These are phyloP conservation scores for Tagetes patula DNA, from an alignment of 129 eudicot genomes.

Conservation along the genomic window DNA sequence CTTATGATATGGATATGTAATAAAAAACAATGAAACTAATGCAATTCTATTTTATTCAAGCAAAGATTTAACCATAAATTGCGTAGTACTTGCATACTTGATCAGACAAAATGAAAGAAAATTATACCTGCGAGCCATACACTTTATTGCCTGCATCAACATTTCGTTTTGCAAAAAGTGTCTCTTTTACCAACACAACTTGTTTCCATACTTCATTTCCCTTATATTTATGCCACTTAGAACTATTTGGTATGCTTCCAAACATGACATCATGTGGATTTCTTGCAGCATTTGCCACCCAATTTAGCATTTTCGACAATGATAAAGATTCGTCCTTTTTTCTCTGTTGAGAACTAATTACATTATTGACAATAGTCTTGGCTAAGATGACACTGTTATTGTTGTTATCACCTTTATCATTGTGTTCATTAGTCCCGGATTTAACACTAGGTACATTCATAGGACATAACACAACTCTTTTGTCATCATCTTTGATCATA, in stretches of 20 bases:
- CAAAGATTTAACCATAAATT: background rate
- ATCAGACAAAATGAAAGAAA: background rate
- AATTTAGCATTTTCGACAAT: constrained; percentile 49
- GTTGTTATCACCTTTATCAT: constrained; percentile 14
- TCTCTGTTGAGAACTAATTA: constrained; percentile 46
- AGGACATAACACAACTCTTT: constrained; percentile 25
- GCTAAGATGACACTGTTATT: background rate
- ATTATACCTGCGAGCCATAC: constrained; percentile 48
- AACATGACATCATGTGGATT: constrained; percentile 50
- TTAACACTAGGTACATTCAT: constrained; percentile 23
- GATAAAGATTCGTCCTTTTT: constrained; percentile 47
- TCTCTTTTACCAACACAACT: constrained; percentile 57
- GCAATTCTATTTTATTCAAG: background rate
- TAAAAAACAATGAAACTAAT: background rate
- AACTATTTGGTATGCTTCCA: constrained; percentile 54
- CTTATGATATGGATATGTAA: background rate
- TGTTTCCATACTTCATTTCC: constrained; percentile 44
- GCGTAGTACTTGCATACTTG: background rate
- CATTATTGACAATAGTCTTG: constrained; percentile 28
- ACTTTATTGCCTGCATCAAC: constrained; percentile 32
- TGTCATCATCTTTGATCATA: constrained; percentile 27
- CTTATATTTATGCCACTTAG: constrained; percentile 59
- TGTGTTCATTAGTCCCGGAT: constrained; percentile 11
- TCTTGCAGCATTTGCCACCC: constrained; percentile 64
- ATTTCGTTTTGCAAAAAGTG: constrained; percentile 42